Conservation (phyloP, 2,329 filamentous ascomycete genomes). For the Cryphonectria naterciae region DNA sequence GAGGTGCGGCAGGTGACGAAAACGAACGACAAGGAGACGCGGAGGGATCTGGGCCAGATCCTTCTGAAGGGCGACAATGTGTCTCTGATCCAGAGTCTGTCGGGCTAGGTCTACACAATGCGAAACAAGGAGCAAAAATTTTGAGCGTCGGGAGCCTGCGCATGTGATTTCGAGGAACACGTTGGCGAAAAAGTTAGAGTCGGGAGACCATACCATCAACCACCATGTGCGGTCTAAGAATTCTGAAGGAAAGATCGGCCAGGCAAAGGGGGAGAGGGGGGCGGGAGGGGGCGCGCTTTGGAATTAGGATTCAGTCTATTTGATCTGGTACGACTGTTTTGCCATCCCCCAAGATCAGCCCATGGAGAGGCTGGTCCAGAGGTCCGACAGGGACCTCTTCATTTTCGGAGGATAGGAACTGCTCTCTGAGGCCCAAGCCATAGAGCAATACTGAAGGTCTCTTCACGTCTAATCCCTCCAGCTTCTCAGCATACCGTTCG, state of each 20-base stretch:
- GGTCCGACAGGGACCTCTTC: conserved; percentile 73
- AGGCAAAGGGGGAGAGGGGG: too few species aligned
- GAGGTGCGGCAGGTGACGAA: conserved; percentile 88
- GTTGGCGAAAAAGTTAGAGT: background rate
- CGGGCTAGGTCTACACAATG: conserved; percentile 33
- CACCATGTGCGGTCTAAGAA: conserved; percentile 7
- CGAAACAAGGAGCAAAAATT: background rate
- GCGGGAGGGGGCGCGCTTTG: background rate
- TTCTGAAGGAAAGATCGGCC: background rate
- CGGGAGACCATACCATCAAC: conserved; percentile 15
- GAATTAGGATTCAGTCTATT: conserved; percentile 57
- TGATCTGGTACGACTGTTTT: conserved; percentile 39
- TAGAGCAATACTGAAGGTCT: conserved; percentile 57
- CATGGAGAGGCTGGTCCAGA: conserved; percentile 80
- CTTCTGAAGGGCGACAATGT: conserved; percentile 89
- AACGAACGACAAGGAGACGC: conserved; percentile 73
- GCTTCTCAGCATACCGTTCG: conserved; percentile 66
- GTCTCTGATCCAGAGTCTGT: conserved; percentile 70
- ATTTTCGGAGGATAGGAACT: conserved; percentile 67
- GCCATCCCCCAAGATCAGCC: conserved; percentile 74
- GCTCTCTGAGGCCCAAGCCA: conserved; percentile 84
- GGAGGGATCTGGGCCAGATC: conserved; percentile 68
- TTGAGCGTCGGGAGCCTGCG: conserved; percentile 1
- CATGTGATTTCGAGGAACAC: conserved; percentile 14
- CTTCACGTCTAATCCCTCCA: conserved; percentile 36